Base-by-base conservation (phyloP, 176 grass and related monocot genomes). In the Oropetium thomaeum region DNA sequence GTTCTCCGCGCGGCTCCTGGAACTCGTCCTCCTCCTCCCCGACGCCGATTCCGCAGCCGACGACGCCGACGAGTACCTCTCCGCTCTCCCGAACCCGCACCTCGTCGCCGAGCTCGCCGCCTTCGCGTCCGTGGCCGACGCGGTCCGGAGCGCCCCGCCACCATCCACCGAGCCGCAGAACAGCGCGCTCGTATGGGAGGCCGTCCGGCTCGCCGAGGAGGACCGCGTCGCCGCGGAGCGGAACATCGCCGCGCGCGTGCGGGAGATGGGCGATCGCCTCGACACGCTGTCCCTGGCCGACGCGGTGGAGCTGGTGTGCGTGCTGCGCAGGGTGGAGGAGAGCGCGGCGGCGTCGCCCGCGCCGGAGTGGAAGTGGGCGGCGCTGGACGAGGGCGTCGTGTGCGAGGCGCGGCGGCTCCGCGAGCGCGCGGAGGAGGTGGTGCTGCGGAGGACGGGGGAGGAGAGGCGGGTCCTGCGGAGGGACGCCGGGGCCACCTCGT, bases 1-100 rank as follows among this genome's bases (percentile, higher is more conserved):
- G 0, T 97, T 92, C 87, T 87, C 80, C 33, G 90, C 90, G 14
- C 85, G 87, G 3, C 82, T 97, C 43, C 93, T 97, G 43, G 93
- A 93, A 85, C 73, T 97, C 2, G 23, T 90, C 74, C 79, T 97
- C 86, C 80, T 87, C 28, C 65, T 90, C 15, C 85, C 88, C 17
- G 79, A 82, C 57, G 66, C 35, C 43, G 26, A n/a, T n/a, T n/a
- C 81, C 20, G 1, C 32, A 31, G 44, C 68, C 70, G 43, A n/a
- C 43, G 49, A 68, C 4, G 79, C 73, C 65, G 34, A 37, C 7
- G 93, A 97, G 7, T 58, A 68, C 40, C 73, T 97, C 79, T 15
- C 53, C 4, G 85, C 79, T 26, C 85, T 97, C 44, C 81, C 84
- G 17, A 80, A 79, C 57, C 64, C 76, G 8, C 72, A 79, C 53